phyloP scores from a whole-genome alignment of 768 basidiomycete species.

The Chlorophyllum brunneum region DNA sequence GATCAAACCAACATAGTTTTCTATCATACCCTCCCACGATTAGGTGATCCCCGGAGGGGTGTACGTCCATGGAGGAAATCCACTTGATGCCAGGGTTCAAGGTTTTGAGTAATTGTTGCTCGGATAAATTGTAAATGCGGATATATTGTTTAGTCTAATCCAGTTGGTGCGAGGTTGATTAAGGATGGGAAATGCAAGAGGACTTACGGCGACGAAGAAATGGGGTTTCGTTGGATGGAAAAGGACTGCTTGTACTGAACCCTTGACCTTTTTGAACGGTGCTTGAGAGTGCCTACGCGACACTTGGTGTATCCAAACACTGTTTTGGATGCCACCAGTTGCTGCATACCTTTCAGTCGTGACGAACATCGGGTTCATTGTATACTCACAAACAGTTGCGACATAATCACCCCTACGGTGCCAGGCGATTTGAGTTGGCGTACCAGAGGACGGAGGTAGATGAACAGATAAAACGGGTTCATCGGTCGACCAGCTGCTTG shows the following conservation, averaged over 20 bases:
- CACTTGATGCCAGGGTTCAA: conserved; percentile 91
- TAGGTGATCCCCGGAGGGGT: conserved; percentile 93
- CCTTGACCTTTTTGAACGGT: conserved; percentile 95
- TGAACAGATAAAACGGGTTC: conserved; percentile 56
- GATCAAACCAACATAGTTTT: conserved; percentile 98
- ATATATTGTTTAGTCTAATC: conserved; percentile 93
- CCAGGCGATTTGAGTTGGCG: conserved; percentile 83
- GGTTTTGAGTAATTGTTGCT: conserved; percentile 93
- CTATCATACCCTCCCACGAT: conserved; percentile 98
- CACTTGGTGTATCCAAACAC: conserved; percentile 95
- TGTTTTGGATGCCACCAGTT: conserved; percentile 65
- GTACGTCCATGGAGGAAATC: conserved; percentile 97
- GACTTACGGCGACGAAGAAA: conserved; percentile 93
- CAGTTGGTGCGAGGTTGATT: conserved; percentile 14
- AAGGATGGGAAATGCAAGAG: conserved; percentile 1
- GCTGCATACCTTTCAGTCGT: conserved; percentile 39
- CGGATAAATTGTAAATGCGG: conserved; percentile 89
- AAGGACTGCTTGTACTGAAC: conserved; percentile 81
- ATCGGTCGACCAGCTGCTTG: conserved; percentile 45
- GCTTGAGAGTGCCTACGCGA: conserved; percentile 94
- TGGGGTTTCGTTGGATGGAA: conserved; percentile 95
- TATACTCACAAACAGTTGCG: conserved; percentile 83
- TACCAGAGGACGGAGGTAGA: conserved; percentile 62
- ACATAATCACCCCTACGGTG: conserved; percentile 95
- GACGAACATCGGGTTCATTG: conserved; percentile 10